Evolutionary conservation across 2,329 filamentous ascomycete genomes (phyloP), one percentile per base, ranked within the genome.

Genomic region (Cordyceps cicadae): DNA sequence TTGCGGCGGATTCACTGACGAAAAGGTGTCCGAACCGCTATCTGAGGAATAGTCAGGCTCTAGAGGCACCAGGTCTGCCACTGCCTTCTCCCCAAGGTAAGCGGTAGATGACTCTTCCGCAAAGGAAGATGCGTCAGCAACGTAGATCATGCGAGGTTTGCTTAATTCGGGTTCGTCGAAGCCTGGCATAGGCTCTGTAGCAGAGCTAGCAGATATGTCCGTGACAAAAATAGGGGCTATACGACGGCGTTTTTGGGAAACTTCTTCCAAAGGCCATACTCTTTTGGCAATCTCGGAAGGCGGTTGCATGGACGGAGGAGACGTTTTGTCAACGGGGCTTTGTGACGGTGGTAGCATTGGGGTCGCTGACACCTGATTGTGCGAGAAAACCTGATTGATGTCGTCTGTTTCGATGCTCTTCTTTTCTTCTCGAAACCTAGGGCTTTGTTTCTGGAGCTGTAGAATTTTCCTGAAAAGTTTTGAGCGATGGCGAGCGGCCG

Each of bases 401-500:
- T 29, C n/a, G 5, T 52, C 56, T 9, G 21, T 59, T n/a, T 48
- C 29, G 5, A 60, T 39, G 2, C n/a, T 3, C 3, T 2, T 21
- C 32, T 58, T 62, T 24, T 32, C 37, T 17, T 50, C 12, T 6
- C 66, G 68, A 62, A 84, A 88, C 41, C 74, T 75, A 1, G 64
- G 65, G 56, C 87, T 89, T 51, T 68, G 73, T 34, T 68, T 67
- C 46, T 79, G 81, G 5, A 92, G 77, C 37, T 79, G 74, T 2
- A 76, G 66, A 60, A 92, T 82, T 11, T 83, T 84, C 62, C 79
- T 75, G 15, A 78, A 74, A 2, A 94, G 71, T 1, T 79, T 80
- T 50, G 77, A 75, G 61, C 84, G 81, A 63, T 87, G 83, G 2
- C 81, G 82, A 21, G 85, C 71, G 4, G 80, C 77, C 45, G 71